Percentiles rank a stretch among this genome's conserved stretches.
These are phyloP conservation scores for Phaeosphaeriaceae sp. DNA, from an alignment of 2,329 filamentous ascomycete species.

Conservation along the genomic window DNA sequence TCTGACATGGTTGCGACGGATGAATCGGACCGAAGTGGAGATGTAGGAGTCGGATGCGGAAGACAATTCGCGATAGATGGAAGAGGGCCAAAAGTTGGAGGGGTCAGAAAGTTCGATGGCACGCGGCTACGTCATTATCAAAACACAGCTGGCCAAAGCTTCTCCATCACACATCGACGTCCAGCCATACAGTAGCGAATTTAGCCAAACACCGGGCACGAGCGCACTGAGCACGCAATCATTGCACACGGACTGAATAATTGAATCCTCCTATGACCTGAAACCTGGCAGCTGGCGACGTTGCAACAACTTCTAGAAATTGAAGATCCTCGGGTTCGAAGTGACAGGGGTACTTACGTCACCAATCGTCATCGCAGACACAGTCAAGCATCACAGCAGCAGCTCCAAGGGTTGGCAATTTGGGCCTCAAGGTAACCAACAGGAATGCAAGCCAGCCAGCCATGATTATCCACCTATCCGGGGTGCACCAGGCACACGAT, in stretches of 20 bases:
- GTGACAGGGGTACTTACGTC: conserved; percentile 10
- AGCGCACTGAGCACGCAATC: conserved; percentile 2
- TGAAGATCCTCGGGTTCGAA: conserved; percentile 3
- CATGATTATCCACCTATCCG: conserved; percentile 18
- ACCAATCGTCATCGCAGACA: conserved; percentile 11
- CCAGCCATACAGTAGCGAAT: no score
- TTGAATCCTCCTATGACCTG: conserved; percentile 4
- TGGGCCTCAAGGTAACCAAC: neutral
- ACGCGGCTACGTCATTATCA: conserved; percentile 19
- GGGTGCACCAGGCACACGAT: conserved; percentile 14
- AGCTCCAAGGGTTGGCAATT: conserved; percentile 2
- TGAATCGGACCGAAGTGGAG: conserved; percentile 8
- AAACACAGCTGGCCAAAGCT: conserved; percentile 1
- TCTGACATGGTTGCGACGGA: conserved; percentile 21
- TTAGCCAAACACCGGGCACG: neutral
- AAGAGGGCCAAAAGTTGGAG: conserved; percentile 11
- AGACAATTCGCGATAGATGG: conserved; percentile 14
- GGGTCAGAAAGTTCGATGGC: conserved; percentile 10
- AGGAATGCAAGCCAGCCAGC: neutral
- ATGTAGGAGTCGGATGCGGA: conserved; percentile 10
- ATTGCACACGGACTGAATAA: neutral
- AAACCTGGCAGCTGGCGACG: conserved; percentile 6
- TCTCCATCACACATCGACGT: neutral
- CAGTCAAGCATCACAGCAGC: neutral
- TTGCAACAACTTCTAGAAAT: neutral